These are phyloP conservation scores for Zasmidium cellare DNA, from an alignment of 2,329 filamentous ascomycete species.

Conservation along the genomic window DNA sequence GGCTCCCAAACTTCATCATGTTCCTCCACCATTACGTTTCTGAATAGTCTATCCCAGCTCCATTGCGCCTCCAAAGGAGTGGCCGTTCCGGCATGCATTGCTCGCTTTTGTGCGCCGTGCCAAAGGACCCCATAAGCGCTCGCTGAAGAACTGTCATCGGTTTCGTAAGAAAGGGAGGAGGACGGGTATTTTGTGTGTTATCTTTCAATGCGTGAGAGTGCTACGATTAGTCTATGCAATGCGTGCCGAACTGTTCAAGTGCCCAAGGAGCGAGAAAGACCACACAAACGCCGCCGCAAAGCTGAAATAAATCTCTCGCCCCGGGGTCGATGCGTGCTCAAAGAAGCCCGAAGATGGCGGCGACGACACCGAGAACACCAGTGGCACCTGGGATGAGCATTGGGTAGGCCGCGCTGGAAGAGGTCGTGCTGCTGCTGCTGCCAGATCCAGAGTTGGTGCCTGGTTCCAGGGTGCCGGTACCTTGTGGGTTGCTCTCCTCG, in stretches of 20 bases:
- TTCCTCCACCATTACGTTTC: constrained; percentile 13
- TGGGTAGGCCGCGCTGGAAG: constrained; percentile 40
- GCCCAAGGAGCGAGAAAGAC: constrained; percentile 19
- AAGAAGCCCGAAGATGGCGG: constrained; percentile 48
- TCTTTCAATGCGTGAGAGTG: constrained; percentile 22
- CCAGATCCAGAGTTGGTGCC: constrained; percentile 30
- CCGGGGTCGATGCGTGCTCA: constrained; percentile 32
- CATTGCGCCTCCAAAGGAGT: constrained; percentile 6
- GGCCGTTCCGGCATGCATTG: constrained; percentile 16
- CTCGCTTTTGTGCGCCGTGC: constrained; percentile 10
- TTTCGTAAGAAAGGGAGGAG: constrained; percentile 19
- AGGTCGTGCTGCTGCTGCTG: constrained; percentile 26
- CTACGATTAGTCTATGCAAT: constrained; percentile 39
- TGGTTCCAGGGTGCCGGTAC: constrained; percentile 31
- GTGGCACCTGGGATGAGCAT: constrained; percentile 45
- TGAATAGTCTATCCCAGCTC: constrained; percentile 5
- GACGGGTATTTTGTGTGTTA: constrained; percentile 11
- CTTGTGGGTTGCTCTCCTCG: constrained; percentile 34
- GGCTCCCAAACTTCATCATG: background rate
- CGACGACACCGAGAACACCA: constrained; percentile 48
- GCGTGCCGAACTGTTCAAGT: constrained; percentile 25
- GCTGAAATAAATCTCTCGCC: constrained; percentile 20
- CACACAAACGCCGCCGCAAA: constrained; percentile 22
- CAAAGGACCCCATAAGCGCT: constrained; percentile 3
- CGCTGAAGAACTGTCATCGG: constrained; percentile 18